Base-by-base conservation (phyloP, 805 yeast genomes). In the Brettanomyces naardenensis region DNA sequence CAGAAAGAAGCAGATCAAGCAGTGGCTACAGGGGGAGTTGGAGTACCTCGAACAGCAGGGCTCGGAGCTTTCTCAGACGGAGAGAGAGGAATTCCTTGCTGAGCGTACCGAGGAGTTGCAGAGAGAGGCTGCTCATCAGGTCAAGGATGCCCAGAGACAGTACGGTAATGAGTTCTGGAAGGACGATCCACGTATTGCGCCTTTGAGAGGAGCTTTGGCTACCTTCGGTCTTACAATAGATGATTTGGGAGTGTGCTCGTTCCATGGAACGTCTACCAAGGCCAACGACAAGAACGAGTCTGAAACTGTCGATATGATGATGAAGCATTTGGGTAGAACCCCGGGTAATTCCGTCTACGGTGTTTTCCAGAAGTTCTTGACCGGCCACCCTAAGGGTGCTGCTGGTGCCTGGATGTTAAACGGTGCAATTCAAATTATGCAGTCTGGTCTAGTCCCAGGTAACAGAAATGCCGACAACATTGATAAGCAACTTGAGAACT, bases 391-490 rank as follows among this genome's bases (percentile, higher is more conserved):
- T 55, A 92, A 92, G 84, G 99, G 99, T 77, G 98, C 98, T 54
- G 99, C 99, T 41, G 99, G 97, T 75, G 97, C 99, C 42, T 92
- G 98, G 98, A 92, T 92, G 98, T 69, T 92, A 75, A 94, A 92
- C 65, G 99, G 99, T 66, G 95, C 87, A 41, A 69, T 92, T 51
- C 99, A 92, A 71, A 80, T 89, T 51, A 71, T 92, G 62, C 83
- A 86, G 69, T 64, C 84, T 54, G 97, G 98, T 65, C 57, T 89
- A 54, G 95, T 92, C 52, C 98, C 98, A 52, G 99, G 99, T 64
- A 92, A 92, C 75, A 79, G 97, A 66, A 94, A 92, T 57, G 98
- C 98, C 47, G 99, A 92, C 65, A 92, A 92, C 59, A 78, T 92
- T 53, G 99, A 92, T 66, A 71, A 77, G 56, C 58, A 71, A 18